A percentile compares a stretch with the other conserved stretches of the same genome.
These are phyloP conservation scores for Sanghuangporus weigelae DNA, from an alignment of 1,284 basidiomycete species.

Conservation along the genomic window DNA sequence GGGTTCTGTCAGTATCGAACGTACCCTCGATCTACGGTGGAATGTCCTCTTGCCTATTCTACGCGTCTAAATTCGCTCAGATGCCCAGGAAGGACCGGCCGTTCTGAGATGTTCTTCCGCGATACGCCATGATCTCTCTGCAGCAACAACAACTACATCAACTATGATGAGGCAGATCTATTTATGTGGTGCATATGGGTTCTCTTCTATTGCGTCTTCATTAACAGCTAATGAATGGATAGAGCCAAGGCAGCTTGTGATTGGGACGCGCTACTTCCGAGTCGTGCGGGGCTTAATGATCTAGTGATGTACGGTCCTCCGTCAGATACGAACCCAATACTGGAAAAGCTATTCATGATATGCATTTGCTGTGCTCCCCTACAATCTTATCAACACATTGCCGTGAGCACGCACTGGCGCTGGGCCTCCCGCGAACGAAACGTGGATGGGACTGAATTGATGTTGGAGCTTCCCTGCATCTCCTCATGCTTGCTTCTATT, in stretches of 20 bases:
- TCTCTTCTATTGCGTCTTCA: too few relatives aligned
- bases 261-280: not conserved
- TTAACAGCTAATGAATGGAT: too few relatives aligned
- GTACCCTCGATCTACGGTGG: not conserved
- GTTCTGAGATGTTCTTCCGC: too few relatives aligned
- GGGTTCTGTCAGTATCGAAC: not conserved
- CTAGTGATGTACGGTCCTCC: not conserved
- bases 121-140: too few relatives aligned
- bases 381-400: conserved; percentile 1
- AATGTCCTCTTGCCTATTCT: not conserved
- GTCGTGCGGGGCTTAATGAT: not conserved
- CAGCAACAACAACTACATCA: not conserved
- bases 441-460: not conserved
- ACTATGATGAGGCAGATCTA: not conserved
- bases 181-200: not conserved
- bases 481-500: not conserved
- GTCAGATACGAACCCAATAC: not conserved
- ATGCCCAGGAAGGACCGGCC: too few relatives aligned
- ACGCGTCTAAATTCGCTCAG: too few relatives aligned
- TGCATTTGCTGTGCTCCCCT: not conserved
- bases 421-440: not conserved
- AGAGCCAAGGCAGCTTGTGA: not conserved
- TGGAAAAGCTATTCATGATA: not conserved
- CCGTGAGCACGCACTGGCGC: not conserved
- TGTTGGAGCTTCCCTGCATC: not conserved